These are phyloP conservation scores for Penicillium waksmanii DNA, from an alignment of 495 filamentous ascomycete species.

Conservation along the genomic window DNA sequence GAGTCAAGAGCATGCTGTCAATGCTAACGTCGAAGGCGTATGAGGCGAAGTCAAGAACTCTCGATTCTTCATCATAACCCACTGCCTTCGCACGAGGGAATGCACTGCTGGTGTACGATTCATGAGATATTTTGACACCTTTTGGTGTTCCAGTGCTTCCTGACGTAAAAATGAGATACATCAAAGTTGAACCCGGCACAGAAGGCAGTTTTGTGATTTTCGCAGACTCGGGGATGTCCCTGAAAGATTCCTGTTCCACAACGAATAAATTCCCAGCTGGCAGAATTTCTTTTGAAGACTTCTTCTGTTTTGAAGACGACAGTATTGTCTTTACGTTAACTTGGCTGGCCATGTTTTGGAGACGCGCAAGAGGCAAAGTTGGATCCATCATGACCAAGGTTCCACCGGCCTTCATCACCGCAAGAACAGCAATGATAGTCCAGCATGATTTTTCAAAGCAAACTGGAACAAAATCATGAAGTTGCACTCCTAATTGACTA, in stretches of 20 bases:
- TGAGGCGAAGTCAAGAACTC: conserved; percentile 49
- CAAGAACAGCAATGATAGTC: conserved; percentile 49
- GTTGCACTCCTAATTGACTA: conserved; percentile 30
- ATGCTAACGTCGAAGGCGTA: conserved; percentile 55
- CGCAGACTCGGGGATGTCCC: conserved; percentile 5
- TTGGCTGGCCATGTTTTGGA: conserved; percentile 42
- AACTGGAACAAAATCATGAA: conserved; percentile 41
- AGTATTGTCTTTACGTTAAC: conserved; percentile 40
- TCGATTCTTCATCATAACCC: conserved; percentile 38
- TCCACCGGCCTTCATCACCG: conserved; percentile 46
- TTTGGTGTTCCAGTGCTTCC: conserved; percentile 60
- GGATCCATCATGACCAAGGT: conserved; percentile 46
- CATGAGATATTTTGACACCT: conserved; percentile 56
- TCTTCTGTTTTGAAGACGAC: conserved; percentile 32
- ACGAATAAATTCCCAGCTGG: conserved; percentile 32
- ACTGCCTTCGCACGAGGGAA: conserved; percentile 41
- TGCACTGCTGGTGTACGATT: conserved; percentile 45
- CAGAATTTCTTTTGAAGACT: conserved; percentile 31
- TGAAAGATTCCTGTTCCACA: conserved; percentile 29
- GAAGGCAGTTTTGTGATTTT: conserved; percentile 18
- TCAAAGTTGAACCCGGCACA: conserved; percentile 35
- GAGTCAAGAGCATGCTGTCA: conserved; percentile 48
- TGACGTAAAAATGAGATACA: conserved; percentile 56
- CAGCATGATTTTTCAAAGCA: conserved; percentile 55
- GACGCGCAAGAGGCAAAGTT: conserved; percentile 40